A percentile compares a stretch with the other conserved stretches of the same genome.
These are phyloP conservation scores for Kluyveromyces wickerhamii DNA, from an alignment of 805 yeast species.

Conservation along the genomic window DNA sequence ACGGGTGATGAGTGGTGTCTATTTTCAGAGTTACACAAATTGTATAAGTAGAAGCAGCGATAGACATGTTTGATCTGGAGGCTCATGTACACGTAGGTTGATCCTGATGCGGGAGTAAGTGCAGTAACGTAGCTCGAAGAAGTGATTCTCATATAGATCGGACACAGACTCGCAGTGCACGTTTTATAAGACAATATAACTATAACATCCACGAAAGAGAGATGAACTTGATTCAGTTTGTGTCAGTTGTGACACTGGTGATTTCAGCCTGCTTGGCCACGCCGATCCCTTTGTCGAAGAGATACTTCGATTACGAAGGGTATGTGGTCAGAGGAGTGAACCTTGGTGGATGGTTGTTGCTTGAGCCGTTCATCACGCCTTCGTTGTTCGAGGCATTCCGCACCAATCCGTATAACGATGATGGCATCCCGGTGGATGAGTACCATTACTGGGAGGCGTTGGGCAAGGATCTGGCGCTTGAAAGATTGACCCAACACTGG, in stretches of 20 bases:
- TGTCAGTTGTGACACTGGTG: background rate
- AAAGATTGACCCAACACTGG: slow-evolving; percentile 66
- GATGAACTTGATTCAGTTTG: background rate
- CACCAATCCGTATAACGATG: slow-evolving; percentile 25
- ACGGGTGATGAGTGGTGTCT: too few species aligned
- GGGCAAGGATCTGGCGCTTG: slow-evolving; percentile 51
- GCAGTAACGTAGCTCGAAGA: too few species aligned
- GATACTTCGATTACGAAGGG: slow-evolving; percentile 19
- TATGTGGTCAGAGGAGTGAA: slow-evolving; percentile 51
- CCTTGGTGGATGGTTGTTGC: slow-evolving; percentile 84
- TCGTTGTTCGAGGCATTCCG: slow-evolving; percentile 53
- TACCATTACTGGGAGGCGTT: slow-evolving; percentile 54
- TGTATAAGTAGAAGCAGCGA: too few species aligned
- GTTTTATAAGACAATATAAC: too few species aligned
- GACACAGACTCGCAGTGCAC: too few species aligned
- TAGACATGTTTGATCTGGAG: too few species aligned
- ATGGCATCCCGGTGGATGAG: slow-evolving; percentile 70
- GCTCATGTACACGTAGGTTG: too few species aligned
- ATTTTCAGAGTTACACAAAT: too few species aligned
- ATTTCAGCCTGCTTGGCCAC: slow-evolving; percentile 2
- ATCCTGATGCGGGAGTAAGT: too few species aligned
- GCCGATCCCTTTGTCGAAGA: slow-evolving; percentile 12
- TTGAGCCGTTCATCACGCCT: slow-evolving; percentile 84
- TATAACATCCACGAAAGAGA: background rate
- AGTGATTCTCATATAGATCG: too few species aligned